These are phyloP conservation scores for Typha latifolia DNA, from an alignment of 176 grass and related monocot species.

Conservation along the genomic window DNA sequence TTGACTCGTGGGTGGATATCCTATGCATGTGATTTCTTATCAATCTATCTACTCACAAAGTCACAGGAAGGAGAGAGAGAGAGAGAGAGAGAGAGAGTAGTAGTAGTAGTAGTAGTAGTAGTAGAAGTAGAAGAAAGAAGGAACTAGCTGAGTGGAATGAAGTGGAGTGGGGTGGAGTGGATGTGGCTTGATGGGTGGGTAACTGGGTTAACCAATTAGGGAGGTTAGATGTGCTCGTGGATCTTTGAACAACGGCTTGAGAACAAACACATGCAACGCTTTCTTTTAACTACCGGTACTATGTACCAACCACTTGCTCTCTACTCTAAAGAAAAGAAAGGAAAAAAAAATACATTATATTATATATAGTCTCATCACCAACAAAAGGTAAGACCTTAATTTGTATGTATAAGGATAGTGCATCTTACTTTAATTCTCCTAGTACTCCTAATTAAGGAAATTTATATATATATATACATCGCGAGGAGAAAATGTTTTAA, in stretches of 20 bases:
- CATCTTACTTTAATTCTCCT: too few species aligned
- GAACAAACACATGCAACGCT: constrained; percentile 1
- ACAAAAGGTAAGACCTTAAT: too few species aligned
- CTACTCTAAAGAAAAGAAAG: too few species aligned
- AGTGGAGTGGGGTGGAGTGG: not conserved
- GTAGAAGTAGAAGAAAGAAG: constrained; percentile 11
- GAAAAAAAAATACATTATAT: too few species aligned
- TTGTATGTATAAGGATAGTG: too few species aligned
- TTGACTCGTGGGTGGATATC: not conserved
- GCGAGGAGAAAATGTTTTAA: too few species aligned
- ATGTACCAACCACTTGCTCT: not conserved
- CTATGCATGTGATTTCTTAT: constrained; percentile 5
- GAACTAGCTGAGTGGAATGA: not conserved
- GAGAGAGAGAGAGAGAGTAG: constrained; percentile 17
- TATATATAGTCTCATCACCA: too few species aligned
- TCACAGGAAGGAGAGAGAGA: constrained; percentile 10
- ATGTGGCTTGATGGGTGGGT: not conserved
- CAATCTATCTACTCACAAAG: constrained; percentile 6
- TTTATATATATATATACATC: too few species aligned
- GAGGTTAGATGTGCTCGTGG: constrained; percentile 13
- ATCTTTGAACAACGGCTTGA: not conserved
- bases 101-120: too few species aligned
- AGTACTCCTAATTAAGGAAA: too few species aligned
- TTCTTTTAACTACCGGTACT: constrained; percentile 6
- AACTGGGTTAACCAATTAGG: not conserved